Conservation (phyloP, 352 stramenopile genomes). For the Blastocystis sp. region DNA sequence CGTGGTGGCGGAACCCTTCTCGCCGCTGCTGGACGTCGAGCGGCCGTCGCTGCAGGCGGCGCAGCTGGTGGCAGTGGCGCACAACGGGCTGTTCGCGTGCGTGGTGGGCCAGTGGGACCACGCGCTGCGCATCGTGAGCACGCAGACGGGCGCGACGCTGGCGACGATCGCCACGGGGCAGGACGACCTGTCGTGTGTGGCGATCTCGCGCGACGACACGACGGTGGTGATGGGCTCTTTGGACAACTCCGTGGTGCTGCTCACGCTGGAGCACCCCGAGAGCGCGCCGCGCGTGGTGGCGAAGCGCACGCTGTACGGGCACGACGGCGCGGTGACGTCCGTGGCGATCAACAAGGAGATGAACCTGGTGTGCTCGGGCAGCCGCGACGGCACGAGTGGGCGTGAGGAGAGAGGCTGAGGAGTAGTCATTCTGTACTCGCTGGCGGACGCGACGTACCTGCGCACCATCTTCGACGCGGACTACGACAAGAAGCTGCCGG, state of each 20-base stretch:
- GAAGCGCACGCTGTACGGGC: conserved; percentile 29
- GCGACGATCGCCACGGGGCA: conserved; percentile 36
- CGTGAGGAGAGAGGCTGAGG: neutral
- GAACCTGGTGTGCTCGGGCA: conserved; percentile 53
- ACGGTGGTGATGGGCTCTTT: conserved; percentile 33
- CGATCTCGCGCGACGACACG: conserved; percentile 38
- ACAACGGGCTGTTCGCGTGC: conserved; percentile 44
- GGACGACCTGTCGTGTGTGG: conserved; percentile 44
- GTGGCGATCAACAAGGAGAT: conserved; percentile 69
- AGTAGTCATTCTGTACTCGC: conserved; percentile 65
- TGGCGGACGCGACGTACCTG: conserved; percentile 37
- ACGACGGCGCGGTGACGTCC: conserved; percentile 63
- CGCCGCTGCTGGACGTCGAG: neutral
- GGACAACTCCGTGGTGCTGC: conserved; percentile 36
- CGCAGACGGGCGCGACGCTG: conserved; percentile 23
- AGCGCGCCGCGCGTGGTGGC: conserved; percentile 15
- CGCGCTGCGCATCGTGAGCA: conserved; percentile 57
- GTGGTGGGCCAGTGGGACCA: conserved; percentile 41
- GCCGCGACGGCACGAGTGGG: conserved; percentile 43
- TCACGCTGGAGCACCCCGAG: conserved; percentile 15
- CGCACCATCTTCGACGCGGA: conserved; percentile 40
- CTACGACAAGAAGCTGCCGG: conserved; percentile 50
- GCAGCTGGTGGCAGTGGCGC: conserved; percentile 51
- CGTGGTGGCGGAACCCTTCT: conserved; percentile 51
- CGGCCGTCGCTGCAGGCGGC: neutral